Conservation (phyloP, 1,284 basidiomycete species). For the Cystobasidium pallidum region DNA sequence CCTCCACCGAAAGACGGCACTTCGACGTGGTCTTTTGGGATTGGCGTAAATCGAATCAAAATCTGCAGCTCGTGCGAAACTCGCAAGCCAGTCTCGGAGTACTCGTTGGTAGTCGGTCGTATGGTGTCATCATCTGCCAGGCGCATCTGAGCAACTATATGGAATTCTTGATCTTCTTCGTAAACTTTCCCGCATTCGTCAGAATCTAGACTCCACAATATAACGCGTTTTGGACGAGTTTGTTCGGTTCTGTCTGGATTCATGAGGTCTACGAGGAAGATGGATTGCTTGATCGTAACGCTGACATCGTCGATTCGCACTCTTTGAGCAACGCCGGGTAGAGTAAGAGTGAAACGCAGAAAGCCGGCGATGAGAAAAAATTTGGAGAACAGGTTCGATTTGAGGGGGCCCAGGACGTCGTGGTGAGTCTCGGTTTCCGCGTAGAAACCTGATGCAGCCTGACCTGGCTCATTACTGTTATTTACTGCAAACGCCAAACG, state of each 20-base stretch:
- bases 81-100: conserved; percentile 34
- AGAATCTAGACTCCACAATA: conserved; percentile 35
- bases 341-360: conserved; percentile 27
- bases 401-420: conserved; percentile 40
- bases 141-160: conserved; percentile 40
- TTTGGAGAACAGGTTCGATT: conserved; percentile 37
- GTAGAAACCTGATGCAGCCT: conserved; percentile 39
- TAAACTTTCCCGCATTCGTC: conserved; percentile 27
- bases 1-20: conserved; percentile 17
- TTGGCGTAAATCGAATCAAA: conserved; percentile 34
- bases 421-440: conserved; percentile 39
- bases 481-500: conserved; percentile 17
- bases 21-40: conserved; percentile 20
- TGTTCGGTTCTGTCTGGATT: conserved; percentile 33
- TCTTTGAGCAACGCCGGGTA: conserved; percentile 31
- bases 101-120: conserved; percentile 33
- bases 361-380: conserved; percentile 39
- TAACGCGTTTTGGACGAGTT: conserved; percentile 28
- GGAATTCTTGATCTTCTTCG: conserved; percentile 32
- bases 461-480: conserved; percentile 38
- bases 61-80: conserved; percentile 38
- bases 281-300: conserved; percentile 36
- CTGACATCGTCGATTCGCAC: conserved; percentile 40
- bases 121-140: conserved; percentile 41
- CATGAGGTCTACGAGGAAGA: conserved; percentile 17